Base-by-base conservation (phyloP, 2,329 filamentous ascomycete species). In the Hymenoscyphus repandus region DNA sequence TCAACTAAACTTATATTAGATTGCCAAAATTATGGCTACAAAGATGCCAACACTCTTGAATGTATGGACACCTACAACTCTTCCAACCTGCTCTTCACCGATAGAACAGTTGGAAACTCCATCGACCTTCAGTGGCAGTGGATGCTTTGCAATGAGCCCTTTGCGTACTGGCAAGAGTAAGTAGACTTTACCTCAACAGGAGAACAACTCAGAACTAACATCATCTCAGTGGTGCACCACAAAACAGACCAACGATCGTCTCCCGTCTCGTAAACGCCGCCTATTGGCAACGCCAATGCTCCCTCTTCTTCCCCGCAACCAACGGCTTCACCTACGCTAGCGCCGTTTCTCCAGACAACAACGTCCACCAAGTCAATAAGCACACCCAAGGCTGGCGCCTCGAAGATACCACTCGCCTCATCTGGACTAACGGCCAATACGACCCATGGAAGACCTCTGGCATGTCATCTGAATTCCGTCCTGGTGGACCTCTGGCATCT, bases 71-170 rank as follows among this genome's bases (percentile, higher is more conserved):
- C 72, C 1, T 73, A 80, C 63, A 74, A 83, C 57, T 55, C 68
- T 6, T 69, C 67, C 17, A 78, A 69, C 53, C 69, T 73, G 0
- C 55, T 77, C 2, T 83, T 70, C 65, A 76, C 73, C 3, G 77
- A 84, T 61, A 65, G 61, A 15, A 68, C 66, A 1, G 66, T 76
- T 5, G 56, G 55, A 44, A 82, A 83, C 61, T 48, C 59, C 0
- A 58, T 68, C 27, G 70, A 77, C 56, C 67, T 78, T 0, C 77
- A 80, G 54, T 85, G 79, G 79, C 63, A 70, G 6, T 85, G 80
- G 80, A 73, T 82, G 65, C 70, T 74, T 1, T 84, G 82, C 70
- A 83, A 84, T 61, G 78, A 84, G 62, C 79, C 80, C n/a, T 75
- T 79, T 51, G 75, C 69, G 49, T 79, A 74, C 64, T 82, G 74